phyloP scores from a whole-genome alignment of 106 monocot species.

The Xerophyta viscosa region DNA sequence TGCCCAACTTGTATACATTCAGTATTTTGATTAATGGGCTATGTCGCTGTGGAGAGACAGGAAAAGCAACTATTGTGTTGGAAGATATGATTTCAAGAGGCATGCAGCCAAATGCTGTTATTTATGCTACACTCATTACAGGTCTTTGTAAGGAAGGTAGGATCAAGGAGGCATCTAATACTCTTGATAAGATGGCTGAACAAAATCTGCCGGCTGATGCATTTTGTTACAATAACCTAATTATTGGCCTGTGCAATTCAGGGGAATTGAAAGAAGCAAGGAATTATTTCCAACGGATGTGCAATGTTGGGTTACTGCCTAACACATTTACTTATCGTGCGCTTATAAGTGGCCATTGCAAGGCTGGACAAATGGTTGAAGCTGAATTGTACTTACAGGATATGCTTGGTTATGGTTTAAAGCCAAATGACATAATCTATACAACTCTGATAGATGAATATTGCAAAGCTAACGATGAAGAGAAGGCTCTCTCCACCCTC shows the following conservation, averaged over 20 bases:
- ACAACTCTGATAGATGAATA: slow-evolving; percentile 63
- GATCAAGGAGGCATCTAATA: slow-evolving; percentile 31
- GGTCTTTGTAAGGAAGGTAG: slow-evolving; percentile 45
- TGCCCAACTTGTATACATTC: slow-evolving; percentile 53
- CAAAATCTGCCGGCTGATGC: slow-evolving; percentile 42
- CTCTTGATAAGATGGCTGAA: slow-evolving; percentile 41
- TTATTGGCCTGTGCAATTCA: slow-evolving; percentile 50
- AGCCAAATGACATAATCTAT: slow-evolving; percentile 57
- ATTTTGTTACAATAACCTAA: slow-evolving; percentile 70
- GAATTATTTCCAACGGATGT: slow-evolving; percentile 37
- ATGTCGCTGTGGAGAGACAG: slow-evolving; percentile 23
- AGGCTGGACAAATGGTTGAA: slow-evolving; percentile 45
- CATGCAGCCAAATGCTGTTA: slow-evolving; percentile 38
- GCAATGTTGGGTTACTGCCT: slow-evolving; percentile 39
- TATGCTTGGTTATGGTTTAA: slow-evolving; percentile 54
- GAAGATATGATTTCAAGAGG: slow-evolving; percentile 46
- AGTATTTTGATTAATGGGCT: slow-evolving; percentile 42
- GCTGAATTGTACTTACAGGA: slow-evolving; percentile 49
- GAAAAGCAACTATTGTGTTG: slow-evolving; percentile 26
- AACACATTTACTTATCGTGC: slow-evolving; percentile 63
- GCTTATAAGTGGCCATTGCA: slow-evolving; percentile 54
- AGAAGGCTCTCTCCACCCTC: slow-evolving; percentile 38
- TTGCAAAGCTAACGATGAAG: slow-evolving; percentile 36
- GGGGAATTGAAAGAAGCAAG: slow-evolving; percentile 61
- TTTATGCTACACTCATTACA: slow-evolving; percentile 43